Evolutionary conservation across 2,329 filamentous ascomycete species (phyloP).

Genomic region (Microthyrium microscopicum): DNA sequence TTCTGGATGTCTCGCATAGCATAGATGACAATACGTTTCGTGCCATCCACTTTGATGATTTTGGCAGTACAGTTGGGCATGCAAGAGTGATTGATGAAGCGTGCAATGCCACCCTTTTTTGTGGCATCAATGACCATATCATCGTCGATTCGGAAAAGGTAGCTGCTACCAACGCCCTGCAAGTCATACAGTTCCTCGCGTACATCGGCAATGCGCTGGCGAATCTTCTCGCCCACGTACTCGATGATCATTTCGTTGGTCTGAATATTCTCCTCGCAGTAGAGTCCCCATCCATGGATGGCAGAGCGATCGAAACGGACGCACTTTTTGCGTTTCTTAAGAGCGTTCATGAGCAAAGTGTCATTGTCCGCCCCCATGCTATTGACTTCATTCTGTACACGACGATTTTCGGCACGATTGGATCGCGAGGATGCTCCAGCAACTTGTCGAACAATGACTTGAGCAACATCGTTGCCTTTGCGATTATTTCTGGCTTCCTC

Average conservation of each 20-base stretch:
- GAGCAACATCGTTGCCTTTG: constrained; percentile 44
- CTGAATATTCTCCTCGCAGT: constrained; percentile 91
- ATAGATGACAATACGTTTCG: constrained; percentile 97
- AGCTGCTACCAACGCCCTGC: constrained; percentile 92
- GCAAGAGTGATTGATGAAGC: constrained; percentile 98
- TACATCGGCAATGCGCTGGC: constrained; percentile 94
- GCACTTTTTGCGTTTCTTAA: constrained; percentile 98
- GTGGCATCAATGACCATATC: constrained; percentile 96
- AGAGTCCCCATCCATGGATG: constrained; percentile 97
- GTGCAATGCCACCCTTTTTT: constrained; percentile 92
- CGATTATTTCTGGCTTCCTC: constrained; percentile 50
- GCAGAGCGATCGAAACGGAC: constrained; percentile 95
- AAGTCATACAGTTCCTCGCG: constrained; percentile 83
- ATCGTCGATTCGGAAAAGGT: constrained; percentile 95
- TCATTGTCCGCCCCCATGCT: constrained; percentile 71
- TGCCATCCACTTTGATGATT: constrained; percentile 97
- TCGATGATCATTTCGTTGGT: constrained; percentile 99
- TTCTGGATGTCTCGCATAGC: constrained; percentile 85
- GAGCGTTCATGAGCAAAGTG: constrained; percentile 91
- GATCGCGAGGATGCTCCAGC: constrained; percentile 78
- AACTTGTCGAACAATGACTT: constrained; percentile 49
- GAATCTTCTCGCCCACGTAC: constrained; percentile 93
- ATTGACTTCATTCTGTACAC: constrained; percentile 85
- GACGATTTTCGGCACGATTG: constrained; percentile 89
- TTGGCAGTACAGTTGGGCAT: constrained; percentile 98